Base-by-base conservation (phyloP, 2,329 filamentous ascomycete species). In the Lachnellula willkommii region DNA sequence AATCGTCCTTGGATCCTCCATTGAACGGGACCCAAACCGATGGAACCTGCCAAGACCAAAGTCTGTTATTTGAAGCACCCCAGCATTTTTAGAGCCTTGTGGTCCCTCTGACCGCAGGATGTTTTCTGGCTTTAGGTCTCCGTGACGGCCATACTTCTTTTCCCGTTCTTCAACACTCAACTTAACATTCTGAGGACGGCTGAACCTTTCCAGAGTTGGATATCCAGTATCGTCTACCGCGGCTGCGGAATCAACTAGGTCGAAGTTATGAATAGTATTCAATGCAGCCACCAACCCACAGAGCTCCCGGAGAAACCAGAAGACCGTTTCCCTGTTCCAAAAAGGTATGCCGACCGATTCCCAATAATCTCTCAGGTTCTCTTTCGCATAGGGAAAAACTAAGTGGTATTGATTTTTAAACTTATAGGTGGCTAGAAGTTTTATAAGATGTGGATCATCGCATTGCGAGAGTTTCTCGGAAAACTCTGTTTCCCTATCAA, bases 111-210 rank as follows among this genome's bases (percentile, higher is more conserved):
- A 72, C 59, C 66, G 67, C 0, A 73, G 61, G 6, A 74, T 71
- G 24, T 74, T 74, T 5, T 68, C 67, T 0, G 72, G 69, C n/a
- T 73, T 74, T 5, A 74, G 60, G 42, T 74, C 72, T 0, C 72
- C 72, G 45, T 74, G 72, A 1, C 70, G 65, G n/a, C 71, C 71
- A 43, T 63, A 72, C 36, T 48, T 50, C 24, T 32, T 32, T 32
- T 39, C 46, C 14, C 12, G 9, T 24, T 49, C 47, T 15, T 40
- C 37, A 17, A 9, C 37, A 17, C 37, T 6, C 8, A 17, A 9
- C 15, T 12, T 40, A 17, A 40, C 37, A 17, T 17, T 17, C 8
- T 8, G 37, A 1, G 0, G 17, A 17, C 37, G 37, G 5, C 37
- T 40, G 5, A 40, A 40, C 17, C 37, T 40, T 15, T 40, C 37